A percentile compares a stretch with the other conserved stretches of the same genome.
These are phyloP conservation scores for Penicillium dipodomyicola DNA, from an alignment of 495 filamentous ascomycete genomes.

Conservation along the genomic window DNA sequence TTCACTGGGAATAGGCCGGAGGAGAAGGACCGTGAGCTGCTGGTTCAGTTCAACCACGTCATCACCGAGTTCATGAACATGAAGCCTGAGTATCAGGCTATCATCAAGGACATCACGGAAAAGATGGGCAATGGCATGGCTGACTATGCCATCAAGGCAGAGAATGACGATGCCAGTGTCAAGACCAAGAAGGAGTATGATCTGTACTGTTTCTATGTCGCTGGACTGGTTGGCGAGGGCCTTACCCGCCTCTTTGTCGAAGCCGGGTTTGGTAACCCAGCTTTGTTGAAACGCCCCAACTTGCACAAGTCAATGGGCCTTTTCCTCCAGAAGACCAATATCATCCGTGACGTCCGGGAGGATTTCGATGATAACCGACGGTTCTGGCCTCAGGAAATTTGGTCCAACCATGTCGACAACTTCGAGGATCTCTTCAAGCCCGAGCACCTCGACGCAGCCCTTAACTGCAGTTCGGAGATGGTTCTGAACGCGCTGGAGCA, in stretches of 20 bases:
- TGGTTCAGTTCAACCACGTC: slow-evolving; percentile 87
- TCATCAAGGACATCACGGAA: slow-evolving; percentile 90
- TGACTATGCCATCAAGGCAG: slow-evolving; percentile 82
- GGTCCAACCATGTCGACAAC: slow-evolving; percentile 86
- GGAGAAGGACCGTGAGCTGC: slow-evolving; percentile 90
- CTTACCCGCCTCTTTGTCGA: slow-evolving; percentile 88
- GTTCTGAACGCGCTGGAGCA: slow-evolving; percentile 83
- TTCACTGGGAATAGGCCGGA: slow-evolving; percentile 81
- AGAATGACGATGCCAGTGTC: slow-evolving; percentile 72
- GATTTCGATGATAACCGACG: slow-evolving; percentile 81
- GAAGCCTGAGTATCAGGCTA: slow-evolving; percentile 76
- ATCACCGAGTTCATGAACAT: slow-evolving; percentile 85
- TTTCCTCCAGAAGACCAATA: slow-evolving; percentile 97
- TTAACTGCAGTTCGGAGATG: slow-evolving; percentile 94
- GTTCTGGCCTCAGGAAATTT: slow-evolving; percentile 94
- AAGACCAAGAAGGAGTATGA: slow-evolving; percentile 87
- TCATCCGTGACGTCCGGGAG: slow-evolving; percentile 92
- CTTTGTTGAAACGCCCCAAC: slow-evolving; percentile 70
- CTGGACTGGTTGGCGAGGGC: slow-evolving; percentile 93
- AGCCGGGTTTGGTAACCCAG: slow-evolving; percentile 81
- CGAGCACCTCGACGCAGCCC: slow-evolving; percentile 72
- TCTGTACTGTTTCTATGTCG: slow-evolving; percentile 95
- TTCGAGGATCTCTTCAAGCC: slow-evolving; percentile 89
- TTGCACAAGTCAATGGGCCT: slow-evolving; percentile 95
- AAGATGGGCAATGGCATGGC: slow-evolving; percentile 99